These are phyloP conservation scores for Boletus sp. DNA, from an alignment of 768 basidiomycete species.

Conservation along the genomic window DNA sequence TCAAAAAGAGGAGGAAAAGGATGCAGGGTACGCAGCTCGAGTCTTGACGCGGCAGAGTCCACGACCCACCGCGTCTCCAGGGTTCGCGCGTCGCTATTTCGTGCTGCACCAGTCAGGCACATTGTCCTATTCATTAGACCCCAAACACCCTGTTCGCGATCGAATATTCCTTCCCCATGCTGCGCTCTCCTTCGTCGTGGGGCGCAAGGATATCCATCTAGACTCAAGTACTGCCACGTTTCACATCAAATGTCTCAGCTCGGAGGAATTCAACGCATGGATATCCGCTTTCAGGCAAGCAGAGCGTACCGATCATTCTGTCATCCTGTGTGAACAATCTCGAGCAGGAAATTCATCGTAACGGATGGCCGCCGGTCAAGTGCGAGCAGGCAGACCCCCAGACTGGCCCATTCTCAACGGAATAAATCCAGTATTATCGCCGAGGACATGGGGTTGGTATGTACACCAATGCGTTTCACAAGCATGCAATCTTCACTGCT, in stretches of 20 bases:
- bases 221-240: constrained; percentile 76
- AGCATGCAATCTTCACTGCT: neutral
- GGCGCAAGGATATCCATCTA: constrained; percentile 76
- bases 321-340: constrained; percentile 17
- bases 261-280: constrained; percentile 71
- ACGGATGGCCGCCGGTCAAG: constrained; percentile 37
- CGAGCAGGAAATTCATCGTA: constrained; percentile 56
- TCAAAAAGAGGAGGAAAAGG: constrained; percentile 85
- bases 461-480: constrained; percentile 21
- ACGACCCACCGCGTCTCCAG: constrained; percentile 34
- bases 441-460: constrained; percentile 66
- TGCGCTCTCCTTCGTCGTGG: constrained; percentile 72
- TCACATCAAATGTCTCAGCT: constrained; percentile 74
- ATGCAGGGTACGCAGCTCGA: constrained; percentile 63
- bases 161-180: constrained; percentile 63
- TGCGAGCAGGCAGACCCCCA: constrained; percentile 34
- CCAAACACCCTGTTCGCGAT: constrained; percentile 69
- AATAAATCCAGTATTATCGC: constrained; percentile 50
- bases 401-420: constrained; percentile 44
- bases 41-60: neutral
- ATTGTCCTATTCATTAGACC: constrained; percentile 73
- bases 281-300: constrained; percentile 69
- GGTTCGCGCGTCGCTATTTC: constrained; percentile 84
- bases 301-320: neutral
- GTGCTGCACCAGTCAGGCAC: constrained; percentile 62